These are phyloP conservation scores for Solanum arcanum DNA, from an alignment of 257 asterid species.

Conservation along the genomic window DNA sequence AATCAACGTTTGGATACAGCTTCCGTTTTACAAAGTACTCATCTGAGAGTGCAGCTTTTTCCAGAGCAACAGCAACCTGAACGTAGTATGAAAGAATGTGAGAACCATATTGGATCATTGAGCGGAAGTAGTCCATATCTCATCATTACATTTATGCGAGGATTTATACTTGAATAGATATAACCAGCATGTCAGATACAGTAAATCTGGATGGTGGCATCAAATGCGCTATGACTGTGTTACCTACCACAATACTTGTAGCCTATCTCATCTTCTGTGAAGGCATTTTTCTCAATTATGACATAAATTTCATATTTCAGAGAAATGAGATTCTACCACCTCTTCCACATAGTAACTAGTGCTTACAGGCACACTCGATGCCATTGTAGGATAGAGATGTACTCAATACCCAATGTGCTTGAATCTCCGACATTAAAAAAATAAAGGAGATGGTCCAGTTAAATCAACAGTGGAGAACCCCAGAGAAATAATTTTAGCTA, in stretches of 20 bases:
- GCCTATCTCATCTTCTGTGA: not conserved
- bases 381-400: not conserved
- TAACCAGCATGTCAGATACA: not conserved
- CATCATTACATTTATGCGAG: not conserved
- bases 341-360: not conserved
- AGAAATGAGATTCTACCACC: not conserved
- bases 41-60: conserved; percentile 91
- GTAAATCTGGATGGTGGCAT: not conserved
- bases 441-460: not conserved
- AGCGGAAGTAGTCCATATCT: not conserved
- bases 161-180: not conserved
- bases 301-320: not conserved
- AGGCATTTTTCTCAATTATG: not conserved
- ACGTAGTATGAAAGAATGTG: not conserved
- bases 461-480: not conserved
- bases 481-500: not conserved
- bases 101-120: not conserved
- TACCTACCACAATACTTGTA: not conserved
- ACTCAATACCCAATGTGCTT: not conserved
- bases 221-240: not conserved
- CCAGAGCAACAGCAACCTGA: conserved; percentile 97
- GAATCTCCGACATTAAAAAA: not conserved
- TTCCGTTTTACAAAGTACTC: conserved; percentile 94
- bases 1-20: conserved; percentile 94
- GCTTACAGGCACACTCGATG: not conserved